Conservation (phyloP, 108 stramenopile species). For the Skeletonema tropicum region DNA sequence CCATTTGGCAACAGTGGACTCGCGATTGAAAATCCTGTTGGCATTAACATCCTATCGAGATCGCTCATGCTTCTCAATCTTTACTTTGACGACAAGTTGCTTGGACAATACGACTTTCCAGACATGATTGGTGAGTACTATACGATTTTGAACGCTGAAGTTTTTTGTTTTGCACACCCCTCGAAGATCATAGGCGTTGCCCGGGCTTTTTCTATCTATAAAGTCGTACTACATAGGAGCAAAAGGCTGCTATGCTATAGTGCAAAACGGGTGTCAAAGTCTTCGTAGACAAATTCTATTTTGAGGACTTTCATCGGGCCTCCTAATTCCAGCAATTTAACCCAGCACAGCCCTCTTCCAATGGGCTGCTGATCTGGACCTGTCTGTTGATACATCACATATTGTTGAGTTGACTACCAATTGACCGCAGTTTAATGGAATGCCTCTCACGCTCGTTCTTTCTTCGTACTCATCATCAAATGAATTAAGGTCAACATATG, state of each 20-base stretch:
- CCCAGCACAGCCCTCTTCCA: constrained; percentile 17
- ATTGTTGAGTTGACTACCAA: background rate
- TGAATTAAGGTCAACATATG: constrained; percentile 49
- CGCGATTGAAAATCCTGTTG: constrained; percentile 20
- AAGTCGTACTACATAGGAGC: constrained; percentile 19
- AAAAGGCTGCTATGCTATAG: constrained; percentile 19
- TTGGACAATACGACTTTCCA: constrained; percentile 67
- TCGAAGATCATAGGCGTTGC: constrained; percentile 28
- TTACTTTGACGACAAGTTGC: constrained; percentile 80
- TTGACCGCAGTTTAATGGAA: background rate
- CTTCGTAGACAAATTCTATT: constrained; percentile 20
- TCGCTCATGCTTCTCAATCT: constrained; percentile 81
- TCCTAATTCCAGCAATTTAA: constrained; percentile 13
- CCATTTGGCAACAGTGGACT: constrained; percentile 1
- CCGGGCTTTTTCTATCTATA: constrained; percentile 17
- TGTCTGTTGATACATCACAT: constrained; percentile 27
- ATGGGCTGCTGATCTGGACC: constrained; percentile 27
- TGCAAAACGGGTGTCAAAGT: constrained; percentile 34
- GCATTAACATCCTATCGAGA: constrained; percentile 67
- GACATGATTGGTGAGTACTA: constrained; percentile 46
- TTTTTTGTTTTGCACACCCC: background rate
- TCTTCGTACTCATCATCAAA: background rate
- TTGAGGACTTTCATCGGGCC: constrained; percentile 12
- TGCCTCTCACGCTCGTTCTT: constrained; percentile 6
- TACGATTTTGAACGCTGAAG: background rate